Evolutionary conservation across 164 flowering plant species (phyloP), one percentile per base, ranked within the genome.

Genomic region (Stephania japonica): DNA sequence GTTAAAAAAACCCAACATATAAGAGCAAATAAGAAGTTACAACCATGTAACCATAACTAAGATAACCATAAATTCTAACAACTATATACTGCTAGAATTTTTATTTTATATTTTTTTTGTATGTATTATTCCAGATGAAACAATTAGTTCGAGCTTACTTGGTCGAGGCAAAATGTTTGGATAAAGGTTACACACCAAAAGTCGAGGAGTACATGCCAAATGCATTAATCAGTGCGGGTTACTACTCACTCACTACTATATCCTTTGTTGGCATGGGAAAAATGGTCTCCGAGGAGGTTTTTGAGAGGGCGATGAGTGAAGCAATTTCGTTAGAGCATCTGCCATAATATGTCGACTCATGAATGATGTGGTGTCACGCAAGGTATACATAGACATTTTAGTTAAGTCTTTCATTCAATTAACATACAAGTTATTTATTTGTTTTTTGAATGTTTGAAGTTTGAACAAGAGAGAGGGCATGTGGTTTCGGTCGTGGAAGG

Each of bases 401-500:
- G 1, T 27, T 3, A 27, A 1, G 3, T 3, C 3, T 27, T 27
- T 27, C 3, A 27, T 44, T 44, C 13, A 7, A 12, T 44, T 44
- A 12, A 5, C 50, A 44, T 44, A 44, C 50, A 44, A 7, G 13
- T 12, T 12, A 1, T 27, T 27, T 27, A 0, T 27, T 7, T 12
- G 0, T 44, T 44, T 44, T 8, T 44, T 13, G 11, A 44, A 4
- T 68, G 27, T 64, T 9, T 74, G 42, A 65, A 80, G 85, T 68
- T 50, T 26, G 84, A 83, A 49, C 76, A 75, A 63, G 16, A 65
- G 64, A 75, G 81, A 62, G 77, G 75, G 0, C 81, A 82, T 68
- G 78, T 80, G 4, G 78, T 79, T 0, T 77, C 86, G 0, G 76
- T 64, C 5, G 71, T 83, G 92, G 92, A 87, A 84, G 69, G 87